A percentile compares a stretch with the other conserved stretches of the same genome.
phyloP scores from a whole-genome alignment of 2,329 filamentous ascomycete genomes.

The Fusarium sambucinum region DNA sequence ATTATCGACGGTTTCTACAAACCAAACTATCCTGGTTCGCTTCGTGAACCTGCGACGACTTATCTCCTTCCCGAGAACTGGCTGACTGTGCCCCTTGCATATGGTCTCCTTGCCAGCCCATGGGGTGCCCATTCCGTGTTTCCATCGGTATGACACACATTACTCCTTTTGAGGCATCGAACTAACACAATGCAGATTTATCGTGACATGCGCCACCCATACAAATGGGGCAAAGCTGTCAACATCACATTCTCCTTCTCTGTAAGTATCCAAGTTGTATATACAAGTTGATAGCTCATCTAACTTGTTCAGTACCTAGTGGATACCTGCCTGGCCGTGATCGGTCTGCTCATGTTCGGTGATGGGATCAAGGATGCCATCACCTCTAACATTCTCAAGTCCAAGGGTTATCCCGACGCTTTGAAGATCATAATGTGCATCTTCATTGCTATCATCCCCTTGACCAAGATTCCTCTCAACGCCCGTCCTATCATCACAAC shows the following conservation, averaged over 20 bases:
- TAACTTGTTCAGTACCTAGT: constrained; percentile 71
- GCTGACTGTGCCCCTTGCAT: constrained; percentile 86
- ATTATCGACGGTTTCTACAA: constrained; percentile 90
- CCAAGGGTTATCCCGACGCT: constrained; percentile 76
- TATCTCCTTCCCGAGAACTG: constrained; percentile 88
- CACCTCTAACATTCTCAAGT: constrained; percentile 87
- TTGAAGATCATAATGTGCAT: constrained; percentile 84
- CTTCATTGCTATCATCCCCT: constrained; percentile 90
- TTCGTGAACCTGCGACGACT: constrained; percentile 82
- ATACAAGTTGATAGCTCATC: neutral
- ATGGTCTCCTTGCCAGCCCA: constrained; percentile 87
- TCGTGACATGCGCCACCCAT: constrained; percentile 76
- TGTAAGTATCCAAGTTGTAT: constrained; percentile 59
- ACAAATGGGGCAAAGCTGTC: constrained; percentile 81
- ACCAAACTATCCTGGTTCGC: constrained; percentile 80
- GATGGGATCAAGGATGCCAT: constrained; percentile 89
- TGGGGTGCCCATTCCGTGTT: constrained; percentile 78
- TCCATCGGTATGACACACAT: constrained; percentile 71
- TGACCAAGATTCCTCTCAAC: constrained; percentile 95
- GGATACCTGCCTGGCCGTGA: constrained; percentile 83
- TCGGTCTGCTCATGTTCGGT: constrained; percentile 94
- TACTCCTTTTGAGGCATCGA: neutral
- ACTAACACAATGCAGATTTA: constrained; percentile 61
- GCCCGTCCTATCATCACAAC: constrained; percentile 89
- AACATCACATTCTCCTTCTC: constrained; percentile 88